phyloP scores from a whole-genome alignment of 2,329 filamentous ascomycete species.

The Xylariaceae sp. region DNA sequence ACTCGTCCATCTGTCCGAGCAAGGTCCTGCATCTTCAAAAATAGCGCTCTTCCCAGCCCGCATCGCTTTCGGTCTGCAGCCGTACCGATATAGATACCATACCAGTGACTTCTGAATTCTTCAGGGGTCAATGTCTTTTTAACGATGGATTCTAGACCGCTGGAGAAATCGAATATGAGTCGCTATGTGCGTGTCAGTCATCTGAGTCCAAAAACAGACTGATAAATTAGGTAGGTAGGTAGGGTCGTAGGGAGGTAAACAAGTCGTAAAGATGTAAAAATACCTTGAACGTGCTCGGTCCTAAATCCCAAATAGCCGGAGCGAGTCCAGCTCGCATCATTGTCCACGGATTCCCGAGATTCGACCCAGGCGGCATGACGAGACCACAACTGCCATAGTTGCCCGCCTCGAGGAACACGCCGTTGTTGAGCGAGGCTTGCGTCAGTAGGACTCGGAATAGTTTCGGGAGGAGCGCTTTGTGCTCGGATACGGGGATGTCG shows the following conservation, averaged over 20 bases:
- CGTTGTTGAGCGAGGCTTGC: slow-evolving; percentile 3
- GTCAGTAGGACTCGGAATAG: not conserved
- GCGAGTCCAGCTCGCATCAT: not conserved
- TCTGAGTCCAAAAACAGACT: not conserved
- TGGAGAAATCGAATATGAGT: not conserved
- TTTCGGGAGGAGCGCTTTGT: not conserved
- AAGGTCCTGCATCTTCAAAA: slow-evolving; percentile 6
- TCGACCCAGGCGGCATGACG: slow-evolving; percentile 5
- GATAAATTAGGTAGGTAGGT: not conserved
- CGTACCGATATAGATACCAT: slow-evolving; percentile 28
- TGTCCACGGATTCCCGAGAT: slow-evolving; percentile 5
- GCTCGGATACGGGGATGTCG: not conserved
- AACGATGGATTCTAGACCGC: not conserved
- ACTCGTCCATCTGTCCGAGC: not conserved
- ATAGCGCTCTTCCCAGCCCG: slow-evolving; percentile 9
- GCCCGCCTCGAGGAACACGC: slow-evolving; percentile 1
- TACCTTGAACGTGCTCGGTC: slow-evolving; percentile 1
- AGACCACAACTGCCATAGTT: slow-evolving; percentile 6
- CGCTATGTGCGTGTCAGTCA: not conserved
- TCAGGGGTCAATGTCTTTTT: slow-evolving; percentile 1
- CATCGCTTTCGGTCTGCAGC: slow-evolving; percentile 29
- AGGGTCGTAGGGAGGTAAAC: not conserved
- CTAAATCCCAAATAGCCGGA: not conserved
- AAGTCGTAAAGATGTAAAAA: not conserved
- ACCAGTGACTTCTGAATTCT: slow-evolving; percentile 4